Percentiles rank a stretch among this genome's conserved stretches.
These are phyloP conservation scores for Heterobasidion irregulare DNA, from an alignment of 1,284 basidiomycete species.

Conservation along the genomic window DNA sequence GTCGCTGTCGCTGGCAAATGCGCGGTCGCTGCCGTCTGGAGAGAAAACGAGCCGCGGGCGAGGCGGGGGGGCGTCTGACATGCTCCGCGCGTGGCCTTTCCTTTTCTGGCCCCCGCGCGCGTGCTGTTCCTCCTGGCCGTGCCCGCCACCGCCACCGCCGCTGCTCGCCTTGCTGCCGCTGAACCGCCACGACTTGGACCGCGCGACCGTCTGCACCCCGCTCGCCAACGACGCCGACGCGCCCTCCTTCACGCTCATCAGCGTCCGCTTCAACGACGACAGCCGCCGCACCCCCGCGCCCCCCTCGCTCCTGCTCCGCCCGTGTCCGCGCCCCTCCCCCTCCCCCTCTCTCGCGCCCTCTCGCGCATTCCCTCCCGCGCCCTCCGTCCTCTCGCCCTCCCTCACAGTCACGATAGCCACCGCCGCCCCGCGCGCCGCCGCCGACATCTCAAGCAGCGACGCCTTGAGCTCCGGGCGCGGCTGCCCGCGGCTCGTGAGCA, in stretches of 20 bases:
- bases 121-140: neutral
- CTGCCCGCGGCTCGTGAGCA: neutral
- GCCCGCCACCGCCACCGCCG: neutral
- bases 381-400: no score
- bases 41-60: neutral
- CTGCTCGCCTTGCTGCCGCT: neutral
- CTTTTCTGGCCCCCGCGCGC: conserved; percentile 6
- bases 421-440: no score
- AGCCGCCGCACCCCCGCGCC: neutral
- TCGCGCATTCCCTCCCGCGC: no score
- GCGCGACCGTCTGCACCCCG: neutral
- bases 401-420: no score
- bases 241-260: neutral
- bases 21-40: neutral
- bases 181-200: neutral
- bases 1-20: neutral
- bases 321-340: neutral
- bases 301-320: neutral
- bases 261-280: neutral
- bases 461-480: neutral
- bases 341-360: no score
- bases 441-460: neutral
- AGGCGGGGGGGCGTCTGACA: conserved; percentile 4
- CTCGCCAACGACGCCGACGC: neutral
- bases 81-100: conserved; percentile 10